phyloP scores from a whole-genome alignment of 331 rosid genomes.

The Cucumis variabilis region DNA sequence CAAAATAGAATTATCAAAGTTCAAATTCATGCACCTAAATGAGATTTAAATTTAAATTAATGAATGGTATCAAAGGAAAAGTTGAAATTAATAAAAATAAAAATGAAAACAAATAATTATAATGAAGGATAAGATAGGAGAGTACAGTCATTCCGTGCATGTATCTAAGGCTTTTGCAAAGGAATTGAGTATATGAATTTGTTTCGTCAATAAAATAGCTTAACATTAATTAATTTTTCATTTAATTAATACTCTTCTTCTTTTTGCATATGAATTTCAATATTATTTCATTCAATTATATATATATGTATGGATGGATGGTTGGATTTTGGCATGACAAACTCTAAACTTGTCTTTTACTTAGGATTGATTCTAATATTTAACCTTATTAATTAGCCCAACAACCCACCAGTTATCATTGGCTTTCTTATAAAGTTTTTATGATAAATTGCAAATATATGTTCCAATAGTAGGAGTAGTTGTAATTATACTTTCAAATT shows the following conservation, averaged over 20 bases:
- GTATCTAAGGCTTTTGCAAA: neutral
- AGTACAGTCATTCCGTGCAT: conserved; percentile 9
- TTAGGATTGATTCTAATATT: too few species aligned
- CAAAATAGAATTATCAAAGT: neutral
- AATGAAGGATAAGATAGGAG: neutral
- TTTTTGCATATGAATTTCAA: neutral
- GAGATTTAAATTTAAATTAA: too few species aligned
- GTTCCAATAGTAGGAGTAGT: too few species aligned
- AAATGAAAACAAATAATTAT: neutral
- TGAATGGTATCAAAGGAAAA: too few species aligned
- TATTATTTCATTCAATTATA: too few species aligned
- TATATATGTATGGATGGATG: too few species aligned
- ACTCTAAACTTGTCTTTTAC: neutral
- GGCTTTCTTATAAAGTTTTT: too few species aligned
- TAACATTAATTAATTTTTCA: neutral
- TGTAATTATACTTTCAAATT: too few species aligned
- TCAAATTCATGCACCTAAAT: neutral
- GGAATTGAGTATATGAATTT: neutral
- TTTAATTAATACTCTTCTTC: neutral
- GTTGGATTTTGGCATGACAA: neutral
- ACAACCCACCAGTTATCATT: too few species aligned
- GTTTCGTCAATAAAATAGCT: neutral
- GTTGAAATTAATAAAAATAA: too few species aligned
- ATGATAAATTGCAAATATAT: too few species aligned
- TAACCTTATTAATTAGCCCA: too few species aligned